Evolutionary conservation across 2,329 filamentous ascomycete genomes (phyloP), one percentile per base, ranked within the genome.

Genomic region (Chrysosporium keratinophilum): DNA sequence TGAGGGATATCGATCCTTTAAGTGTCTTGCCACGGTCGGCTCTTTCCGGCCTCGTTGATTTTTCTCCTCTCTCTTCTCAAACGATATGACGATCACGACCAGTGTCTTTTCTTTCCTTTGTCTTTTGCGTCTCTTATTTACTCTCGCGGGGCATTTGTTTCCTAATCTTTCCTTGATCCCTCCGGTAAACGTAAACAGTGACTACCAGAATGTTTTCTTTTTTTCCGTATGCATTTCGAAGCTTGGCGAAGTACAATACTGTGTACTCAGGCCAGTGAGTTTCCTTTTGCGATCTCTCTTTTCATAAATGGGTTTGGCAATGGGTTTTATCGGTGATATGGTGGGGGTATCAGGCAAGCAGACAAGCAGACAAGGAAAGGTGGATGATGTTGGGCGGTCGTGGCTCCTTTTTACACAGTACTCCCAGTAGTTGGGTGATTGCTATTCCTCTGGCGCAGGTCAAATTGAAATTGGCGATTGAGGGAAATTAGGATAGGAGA

Each of bases 131-230:
- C 35, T 35, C 52, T 7, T 44, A 50, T 15, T 35, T 33, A 34
- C 20, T 43, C 55, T 37, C 14, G 17, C 10, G 12, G 11, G n/a
- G 17, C 23, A 12, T 28, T 9, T 37, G 15, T 17, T 2, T 52
- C 12, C 42, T 41, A 34, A 17, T 54, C 28, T 50, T 54, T 47
- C 54, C 10, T 17, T 49, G 19, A 15, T 19, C 19, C 15, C 57
- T 48, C 45, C 56, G 46, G 51, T 57, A 12, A 49, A 54, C 39
- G 37, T 58, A 37, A 54, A 50, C 31, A 37, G 46, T 54, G 52
- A 37, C 56, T 52, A 55, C 54, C 51, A 28, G 12, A 43, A 48
- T 11, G 50, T 52, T 51, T 53, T 41, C 9, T 37, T 19, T 23
- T 40, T 48, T 45, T 34, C 23, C 57, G 47, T 45, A 39, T 44